Base-by-base conservation (phyloP, 768 basidiomycete genomes). In the Xerocomus spinulosus region DNA sequence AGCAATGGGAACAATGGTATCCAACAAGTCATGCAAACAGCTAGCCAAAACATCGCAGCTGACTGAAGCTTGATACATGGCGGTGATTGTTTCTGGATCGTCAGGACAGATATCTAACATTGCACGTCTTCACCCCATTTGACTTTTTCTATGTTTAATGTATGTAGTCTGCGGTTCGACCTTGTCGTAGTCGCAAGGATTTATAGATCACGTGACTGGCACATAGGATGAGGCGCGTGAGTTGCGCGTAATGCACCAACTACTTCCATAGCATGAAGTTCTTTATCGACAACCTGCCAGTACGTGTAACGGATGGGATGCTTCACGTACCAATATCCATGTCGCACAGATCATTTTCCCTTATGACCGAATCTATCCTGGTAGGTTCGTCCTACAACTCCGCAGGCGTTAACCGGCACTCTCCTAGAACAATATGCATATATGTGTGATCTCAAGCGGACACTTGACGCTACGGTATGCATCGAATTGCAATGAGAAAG, bases 391-490 rank as follows among this genome's bases (percentile, higher is more conserved):
- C 51, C 7, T 44, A 12, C 21, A 26, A 33, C 17, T 35, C 20
- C 30, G 28, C 29, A n/a, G 46, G 20, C 30, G 42, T 33, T 36
- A 32, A 42, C 41, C 57, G 28, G 59, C 44, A 32, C 36, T 32
- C 44, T 23, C 33, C 28, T 60, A 92, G 96, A 98, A 63, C 96
- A 98, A 83, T 98, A 94, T 83, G 84, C 90, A 33, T 99, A 99
- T 65, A 98, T 99, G 93, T 92, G 92, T 69, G 96, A 99, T 70
- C 78, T 99, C 54, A 99, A 99, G 70, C 77, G 91, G 58, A 92
- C 95, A 2, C 78, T 99, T 15, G 96, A 99, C 70, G 94, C 93
- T 29, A 85, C 90, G 50, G 94, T 93, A 67, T 52, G 73, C 60
- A 37, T 26, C 23, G 29, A 29, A 29, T 18, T 15, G 9, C 34